phyloP scores from a whole-genome alignment of 139 green algal genomes.

The Chlamydomonas schloesseri region DNA sequence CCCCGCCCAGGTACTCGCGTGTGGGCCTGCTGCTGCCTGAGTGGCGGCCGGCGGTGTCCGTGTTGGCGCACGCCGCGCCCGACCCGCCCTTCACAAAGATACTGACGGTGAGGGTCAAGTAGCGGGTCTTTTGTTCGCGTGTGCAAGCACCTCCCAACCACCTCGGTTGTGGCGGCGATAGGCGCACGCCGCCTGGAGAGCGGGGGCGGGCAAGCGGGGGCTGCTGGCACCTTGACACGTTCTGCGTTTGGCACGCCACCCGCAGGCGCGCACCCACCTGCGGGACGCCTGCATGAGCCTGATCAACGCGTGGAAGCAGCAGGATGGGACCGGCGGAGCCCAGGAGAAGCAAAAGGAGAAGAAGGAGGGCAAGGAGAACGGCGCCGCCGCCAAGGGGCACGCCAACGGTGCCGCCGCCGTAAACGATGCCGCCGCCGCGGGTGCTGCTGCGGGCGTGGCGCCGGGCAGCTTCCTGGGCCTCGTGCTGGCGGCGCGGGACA shows the following conservation, averaged over 20 bases:
- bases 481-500: slow-evolving; percentile 52
- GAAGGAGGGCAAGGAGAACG: background rate
- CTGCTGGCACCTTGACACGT: too few species aligned
- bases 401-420: background rate
- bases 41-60: slow-evolving; percentile 13
- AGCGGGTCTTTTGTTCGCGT: background rate
- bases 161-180: too few species aligned
- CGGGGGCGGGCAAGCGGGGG: too few species aligned
- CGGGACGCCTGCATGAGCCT: background rate
- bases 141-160: too few species aligned
- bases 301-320: background rate
- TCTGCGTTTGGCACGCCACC: too few species aligned
- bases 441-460: background rate
- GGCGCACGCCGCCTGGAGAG: too few species aligned
- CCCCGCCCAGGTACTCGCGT: slow-evolving; percentile 20
- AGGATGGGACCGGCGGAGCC: background rate
- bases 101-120: background rate
- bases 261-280: background rate
- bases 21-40: slow-evolving; percentile 42
- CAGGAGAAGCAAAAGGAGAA: background rate
- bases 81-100: slow-evolving; percentile 31
- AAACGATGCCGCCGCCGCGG: too few species aligned
- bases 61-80: slow-evolving; percentile 1
- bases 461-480: slow-evolving; percentile 67
- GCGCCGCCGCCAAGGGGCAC: background rate